phyloP scores from a whole-genome alignment of 1,284 basidiomycete genomes.

The Sutorius eximius region DNA sequence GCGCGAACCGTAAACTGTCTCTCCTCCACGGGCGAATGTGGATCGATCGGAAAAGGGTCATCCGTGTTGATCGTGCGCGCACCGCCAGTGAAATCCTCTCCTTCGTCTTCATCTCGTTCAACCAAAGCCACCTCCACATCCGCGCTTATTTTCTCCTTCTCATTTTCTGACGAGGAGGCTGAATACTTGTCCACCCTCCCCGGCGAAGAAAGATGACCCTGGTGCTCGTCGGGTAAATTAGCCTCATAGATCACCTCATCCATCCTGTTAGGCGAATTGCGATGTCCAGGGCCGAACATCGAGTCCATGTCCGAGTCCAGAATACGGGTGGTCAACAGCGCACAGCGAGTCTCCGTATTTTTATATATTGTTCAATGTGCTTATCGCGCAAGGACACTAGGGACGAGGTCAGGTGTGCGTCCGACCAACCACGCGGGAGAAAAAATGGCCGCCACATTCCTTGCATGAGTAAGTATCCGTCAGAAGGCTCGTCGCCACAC shows the following conservation, averaged over 20 bases:
- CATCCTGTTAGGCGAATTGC: not conserved
- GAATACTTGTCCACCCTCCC: not conserved
- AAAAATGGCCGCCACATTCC: not conserved
- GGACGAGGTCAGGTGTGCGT: conserved; percentile 4
- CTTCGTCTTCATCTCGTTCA: conserved; percentile 4
- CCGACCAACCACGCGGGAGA: not conserved
- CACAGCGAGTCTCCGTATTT: not conserved
- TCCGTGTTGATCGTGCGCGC: conserved; percentile 26
- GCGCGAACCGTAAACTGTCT: conserved; percentile 60
- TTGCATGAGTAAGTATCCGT: not conserved
- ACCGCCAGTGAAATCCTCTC: not conserved
- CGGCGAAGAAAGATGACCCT: not conserved
- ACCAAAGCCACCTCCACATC: conserved; percentile 10
- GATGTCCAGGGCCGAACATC: not conserved
- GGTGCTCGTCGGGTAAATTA: not conserved
- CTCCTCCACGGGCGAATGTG: conserved; percentile 50
- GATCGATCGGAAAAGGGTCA: conserved; percentile 53
- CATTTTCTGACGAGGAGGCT: not conserved
- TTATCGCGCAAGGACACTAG: conserved; percentile 8
- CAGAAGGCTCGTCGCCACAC: not conserved
- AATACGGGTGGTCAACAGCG: not conserved
- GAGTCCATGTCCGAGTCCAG: not conserved
- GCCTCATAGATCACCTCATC: not conserved
- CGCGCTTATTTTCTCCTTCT: not conserved
- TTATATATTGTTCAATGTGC: conserved; percentile 6